A percentile compares a stretch with the other conserved stretches of the same genome.
These are phyloP conservation scores for Lactarius trivialis DNA, from an alignment of 768 basidiomycete species.

Conservation along the genomic window DNA sequence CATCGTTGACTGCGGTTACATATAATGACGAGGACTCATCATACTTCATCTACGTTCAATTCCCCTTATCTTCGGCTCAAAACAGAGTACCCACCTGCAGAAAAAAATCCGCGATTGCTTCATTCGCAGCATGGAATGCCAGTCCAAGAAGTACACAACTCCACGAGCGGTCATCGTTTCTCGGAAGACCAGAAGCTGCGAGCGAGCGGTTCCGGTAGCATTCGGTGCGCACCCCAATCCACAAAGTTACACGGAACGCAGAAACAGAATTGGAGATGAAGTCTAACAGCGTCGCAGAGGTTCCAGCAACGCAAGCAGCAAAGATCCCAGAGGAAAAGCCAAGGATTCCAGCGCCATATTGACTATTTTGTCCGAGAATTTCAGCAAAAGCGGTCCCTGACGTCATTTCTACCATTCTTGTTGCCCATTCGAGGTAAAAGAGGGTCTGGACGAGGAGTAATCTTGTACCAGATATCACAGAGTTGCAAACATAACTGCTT, in stretches of 20 bases:
- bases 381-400: slow-evolving; percentile 26
- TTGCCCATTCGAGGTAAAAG: slow-evolving; percentile 44
- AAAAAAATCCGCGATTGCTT: slow-evolving; percentile 27
- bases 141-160: slow-evolving; percentile 37
- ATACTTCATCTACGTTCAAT: slow-evolving; percentile 24
- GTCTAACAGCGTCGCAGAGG: slow-evolving; percentile 35
- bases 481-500: slow-evolving; percentile 37
- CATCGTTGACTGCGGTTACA: slow-evolving; percentile 47
- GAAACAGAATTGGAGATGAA: slow-evolving; percentile 42
- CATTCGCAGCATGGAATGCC: slow-evolving; percentile 25
- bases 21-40: slow-evolving; percentile 29
- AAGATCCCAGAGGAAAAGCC: slow-evolving; percentile 56
- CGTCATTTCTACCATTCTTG: slow-evolving; percentile 20
- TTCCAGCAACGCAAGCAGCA: slow-evolving; percentile 44
- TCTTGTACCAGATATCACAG: slow-evolving; percentile 42
- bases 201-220: slow-evolving; percentile 26
- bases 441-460: slow-evolving; percentile 48
- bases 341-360: slow-evolving; percentile 35
- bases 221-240: slow-evolving; percentile 44
- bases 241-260: slow-evolving; percentile 45
- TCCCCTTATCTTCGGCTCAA: background rate
- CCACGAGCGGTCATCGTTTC: slow-evolving; percentile 37
- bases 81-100: slow-evolving; percentile 22
- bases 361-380: slow-evolving; percentile 31
- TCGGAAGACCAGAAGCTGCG: slow-evolving; percentile 19